These are phyloP conservation scores for Podaxis sp. DNA, from an alignment of 768 basidiomycete genomes.

Conservation along the genomic window DNA sequence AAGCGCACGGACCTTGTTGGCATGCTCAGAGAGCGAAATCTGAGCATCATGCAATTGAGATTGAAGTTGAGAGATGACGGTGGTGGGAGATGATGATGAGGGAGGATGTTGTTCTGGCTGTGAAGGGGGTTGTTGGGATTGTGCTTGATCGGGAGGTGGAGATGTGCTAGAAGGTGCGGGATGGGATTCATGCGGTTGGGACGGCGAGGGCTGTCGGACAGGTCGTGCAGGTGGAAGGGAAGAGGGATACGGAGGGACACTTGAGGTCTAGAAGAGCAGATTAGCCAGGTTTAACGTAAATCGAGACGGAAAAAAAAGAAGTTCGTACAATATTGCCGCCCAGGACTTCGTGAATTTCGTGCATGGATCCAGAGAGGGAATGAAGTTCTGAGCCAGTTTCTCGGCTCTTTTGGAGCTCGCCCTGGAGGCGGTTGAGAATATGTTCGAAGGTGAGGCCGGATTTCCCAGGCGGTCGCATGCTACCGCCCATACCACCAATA, in stretches of 20 bases:
- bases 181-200: neutral
- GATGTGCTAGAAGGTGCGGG: slow-evolving; percentile 1
- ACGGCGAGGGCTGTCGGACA: slow-evolving; percentile 22
- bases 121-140: slow-evolving; percentile 36
- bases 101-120: slow-evolving; percentile 18
- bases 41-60: slow-evolving; percentile 84
- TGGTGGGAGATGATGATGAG: slow-evolving; percentile 19
- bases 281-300: neutral
- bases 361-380: slow-evolving; percentile 72
- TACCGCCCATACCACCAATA: slow-evolving; percentile 75
- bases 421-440: slow-evolving; percentile 82
- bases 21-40: slow-evolving; percentile 64
- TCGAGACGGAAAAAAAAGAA: neutral
- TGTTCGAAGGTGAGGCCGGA: slow-evolving; percentile 90
- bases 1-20: slow-evolving; percentile 78
- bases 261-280: slow-evolving; percentile 43
- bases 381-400: slow-evolving; percentile 89
- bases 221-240: slow-evolving; percentile 64
- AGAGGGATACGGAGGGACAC: slow-evolving; percentile 58
- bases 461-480: slow-evolving; percentile 71
- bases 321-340: slow-evolving; percentile 72
- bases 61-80: slow-evolving; percentile 60
- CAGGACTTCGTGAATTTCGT: slow-evolving; percentile 88
- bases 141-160: slow-evolving; percentile 18
- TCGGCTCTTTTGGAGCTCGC: slow-evolving; percentile 92